Evolutionary conservation across 2,329 filamentous ascomycete species (phyloP), one percentile per base, ranked within the genome.

Genomic region (Ophioceras dolichostomum): DNA sequence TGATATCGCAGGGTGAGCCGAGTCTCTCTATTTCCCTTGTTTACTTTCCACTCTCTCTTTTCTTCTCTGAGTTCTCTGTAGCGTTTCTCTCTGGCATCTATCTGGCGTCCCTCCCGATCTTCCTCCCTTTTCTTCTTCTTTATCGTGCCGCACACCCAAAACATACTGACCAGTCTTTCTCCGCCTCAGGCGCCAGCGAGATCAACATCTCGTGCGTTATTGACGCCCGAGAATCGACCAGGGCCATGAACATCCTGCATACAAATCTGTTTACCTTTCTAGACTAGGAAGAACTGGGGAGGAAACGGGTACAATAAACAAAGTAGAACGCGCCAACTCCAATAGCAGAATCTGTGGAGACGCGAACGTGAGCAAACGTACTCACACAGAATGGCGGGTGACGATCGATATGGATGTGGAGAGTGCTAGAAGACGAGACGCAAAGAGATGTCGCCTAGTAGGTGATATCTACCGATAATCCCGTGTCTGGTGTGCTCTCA

Each of bases 121-220:
- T n/a, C n/a, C n/a, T n/a, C n/a, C n/a, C n/a, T n/a, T n/a, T n/a
- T n/a, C n/a, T n/a, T n/a, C n/a, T n/a, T n/a, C n/a, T n/a, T n/a
- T n/a, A n/a, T n/a, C n/a, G n/a, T n/a, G n/a, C n/a, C n/a, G n/a
- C n/a, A n/a, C n/a, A n/a, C n/a, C 0, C 41, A 44, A 33, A 47
- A 29, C 13, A 24, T 8, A 29, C 39, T 51, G 36, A 47, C n/a
- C 37, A 19, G 34, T 44, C 29, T 37, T 47, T 26, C 18, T 43
- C 28, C 4, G 21, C 2, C n/a, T 2, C 47, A 94, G 87, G 88
- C 51, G 91, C 91, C 19, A 95, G 88, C 56, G 91, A 98, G 66
- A 98, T 98, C 62, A 98, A 96, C 59, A 98, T 98, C 42, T 94
- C 87, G 10, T 98, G 91, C 54, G 91, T 98, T 32, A 94, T 98